Evolutionary conservation across 2,329 filamentous ascomycete species (phyloP), one percentile per base, ranked within the genome.

Genomic region (Drechslerella stenobrocha): DNA sequence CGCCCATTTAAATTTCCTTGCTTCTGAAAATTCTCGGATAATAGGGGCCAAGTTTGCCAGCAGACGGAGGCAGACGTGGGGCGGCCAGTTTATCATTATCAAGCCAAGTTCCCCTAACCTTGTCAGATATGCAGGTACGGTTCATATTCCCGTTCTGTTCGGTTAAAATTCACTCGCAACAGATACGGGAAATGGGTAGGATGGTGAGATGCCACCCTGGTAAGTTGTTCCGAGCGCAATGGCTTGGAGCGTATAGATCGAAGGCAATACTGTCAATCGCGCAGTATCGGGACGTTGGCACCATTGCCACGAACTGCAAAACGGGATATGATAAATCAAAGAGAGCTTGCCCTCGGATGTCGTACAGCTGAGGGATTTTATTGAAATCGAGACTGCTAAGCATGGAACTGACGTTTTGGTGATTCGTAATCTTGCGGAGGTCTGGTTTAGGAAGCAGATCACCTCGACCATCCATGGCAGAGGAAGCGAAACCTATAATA

Each of bases 401-500:
- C 15, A 2, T 42, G 37, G 2, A 35, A 42, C 53, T 34, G 60
- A 53, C 47, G 53, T 52, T 48, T 44, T 28, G 40, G 51, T 28
- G 48, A 55, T 50, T 67, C n/a, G n/a, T n/a, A n/a, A n/a, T n/a
- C n/a, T n/a, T n/a, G n/a, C n/a, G n/a, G n/a, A 58, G 59, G 63
- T 32, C 63, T 50, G 58, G 52, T 59, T 35, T 35, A 26, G 30
- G 52, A 51, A 65, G 57, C 53, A n/a, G n/a, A n/a, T n/a, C n/a
- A n/a, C n/a, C n/a, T n/a, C n/a, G n/a, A n/a, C n/a, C n/a, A n/a
- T n/a, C n/a, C n/a, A n/a, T n/a, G n/a, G n/a, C n/a, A 53, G 55
- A 59, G 34, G 50, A 67, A 60, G 55, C 63, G 63, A 67, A 67
- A 53, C 50, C 24, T 67, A 67, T 67, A 60, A 65, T 65, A 65